A percentile compares a stretch with the other conserved stretches of the same genome.
phyloP scores from a whole-genome alignment of 345 rosid genomes.

The Litchi chinensis region DNA sequence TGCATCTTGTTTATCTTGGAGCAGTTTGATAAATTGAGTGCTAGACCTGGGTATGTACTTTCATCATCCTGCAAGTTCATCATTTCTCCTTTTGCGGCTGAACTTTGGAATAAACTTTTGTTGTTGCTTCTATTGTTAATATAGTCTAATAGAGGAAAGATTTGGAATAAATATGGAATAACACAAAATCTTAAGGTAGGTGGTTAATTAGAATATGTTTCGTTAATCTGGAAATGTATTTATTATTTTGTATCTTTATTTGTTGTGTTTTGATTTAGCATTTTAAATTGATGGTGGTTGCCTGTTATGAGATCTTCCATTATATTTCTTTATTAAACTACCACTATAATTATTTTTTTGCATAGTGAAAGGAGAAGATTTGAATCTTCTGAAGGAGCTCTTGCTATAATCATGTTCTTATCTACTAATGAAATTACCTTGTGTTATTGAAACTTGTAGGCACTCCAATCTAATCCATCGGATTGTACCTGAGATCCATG shows the following conservation, averaged over 20 bases:
- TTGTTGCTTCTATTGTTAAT: not conserved
- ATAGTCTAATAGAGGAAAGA: not conserved
- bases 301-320: too few species aligned
- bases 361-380: not conserved
- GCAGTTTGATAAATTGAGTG: constrained; percentile 80
- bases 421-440: not conserved
- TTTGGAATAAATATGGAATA: not conserved
- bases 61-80: constrained; percentile 9
- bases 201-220: not conserved
- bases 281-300: too few species aligned
- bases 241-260: not conserved
- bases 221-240: not conserved
- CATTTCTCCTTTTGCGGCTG: not conserved
- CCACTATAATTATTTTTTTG: not conserved
- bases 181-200: not conserved
- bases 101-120: constrained; percentile 1
- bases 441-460: constrained; percentile 40
- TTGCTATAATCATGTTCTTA: not conserved
- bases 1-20: constrained; percentile 92
- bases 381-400: not conserved
- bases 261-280: not conserved
- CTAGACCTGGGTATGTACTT: constrained; percentile 69
- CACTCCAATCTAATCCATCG: constrained; percentile 70
- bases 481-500: constrained; percentile 74
- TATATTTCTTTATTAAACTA: not conserved